Percentiles rank a stretch among this genome's conserved stretches.
Evolutionary conservation across 2,329 filamentous ascomycete species (phyloP).

Genomic region (Claviceps africana): DNA sequence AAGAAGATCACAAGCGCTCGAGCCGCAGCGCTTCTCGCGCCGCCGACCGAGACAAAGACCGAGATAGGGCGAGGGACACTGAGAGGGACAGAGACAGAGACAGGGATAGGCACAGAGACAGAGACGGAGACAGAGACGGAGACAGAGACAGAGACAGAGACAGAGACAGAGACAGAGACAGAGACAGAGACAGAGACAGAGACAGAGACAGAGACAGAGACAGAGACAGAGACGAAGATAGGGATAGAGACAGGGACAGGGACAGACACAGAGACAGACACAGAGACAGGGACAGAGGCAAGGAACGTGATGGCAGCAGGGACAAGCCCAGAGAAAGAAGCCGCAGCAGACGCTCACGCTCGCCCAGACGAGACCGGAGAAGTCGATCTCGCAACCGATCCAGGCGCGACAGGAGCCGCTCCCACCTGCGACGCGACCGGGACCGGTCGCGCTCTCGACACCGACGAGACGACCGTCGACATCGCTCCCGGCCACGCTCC

Average conservation of each 20-base stretch:
- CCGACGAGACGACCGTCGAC: constrained; percentile 17
- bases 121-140: background rate
- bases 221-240: background rate
- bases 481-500: constrained; percentile 18
- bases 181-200: background rate
- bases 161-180: background rate
- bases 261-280: background rate
- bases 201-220: background rate
- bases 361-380: constrained; percentile 21
- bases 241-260: background rate
- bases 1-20: constrained; percentile 16
- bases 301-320: background rate
- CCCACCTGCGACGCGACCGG: constrained; percentile 23
- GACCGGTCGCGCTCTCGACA: constrained; percentile 27
- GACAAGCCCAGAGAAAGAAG: constrained; percentile 17
- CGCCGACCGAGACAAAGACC: constrained; percentile 5
- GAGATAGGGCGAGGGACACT: background rate
- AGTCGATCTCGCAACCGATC: constrained; percentile 19
- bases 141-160: background rate
- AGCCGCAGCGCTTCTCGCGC: constrained; percentile 21
- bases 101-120: background rate
- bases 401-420: constrained; percentile 24
- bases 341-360: constrained; percentile 23
- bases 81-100: background rate
- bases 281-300: background rate